Evolutionary conservation across 495 filamentous ascomycete genomes (phyloP), one percentile per base, ranked within the genome.

Genomic region (Trichoderma erinaceum): DNA sequence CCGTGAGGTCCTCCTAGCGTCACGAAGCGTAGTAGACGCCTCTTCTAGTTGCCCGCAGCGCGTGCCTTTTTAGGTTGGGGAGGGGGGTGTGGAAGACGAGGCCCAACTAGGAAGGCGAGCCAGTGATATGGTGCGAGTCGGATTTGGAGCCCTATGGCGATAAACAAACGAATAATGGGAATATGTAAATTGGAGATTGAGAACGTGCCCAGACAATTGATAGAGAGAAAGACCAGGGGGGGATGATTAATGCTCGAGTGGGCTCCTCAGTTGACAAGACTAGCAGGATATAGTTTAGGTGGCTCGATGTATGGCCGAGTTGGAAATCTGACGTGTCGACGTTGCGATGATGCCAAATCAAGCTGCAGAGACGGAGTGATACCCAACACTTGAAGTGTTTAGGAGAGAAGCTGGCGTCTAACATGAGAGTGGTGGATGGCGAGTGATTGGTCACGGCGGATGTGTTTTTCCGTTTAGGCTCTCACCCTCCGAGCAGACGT

Each of bases 81-180:
- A 25, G 15, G 56, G 27, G 27, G 56, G 56, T 29, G 56, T 18
- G 56, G 27, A 29, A 61, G 56, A 61, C 56, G 56, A 61, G 27
- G 56, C 56, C 56, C 56, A 61, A 61, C 56, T 61, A 61, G 56
- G 56, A 61, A 61, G 56, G 56, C 56, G 56, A 61, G 56, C 23
- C 23, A 61, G 56, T 61, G 56, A 61, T 61, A 25, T 32, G 56
- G 27, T 61, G 56, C 56, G 56, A 61, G 27, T 15, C 13, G 44
- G 56, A 61, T 61, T 12, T 25, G 27, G 56, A 61, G 5, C 35
- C 35, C 2, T 38, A 61, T 32, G 32, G 5, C 4, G 21, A 32
- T 3, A 61, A 29, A 21, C 1, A 13, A 21, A 12, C n/a, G 21
- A 61, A 32, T 15, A 32, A 52, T 52, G 18, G 21, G 18, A 23